Evolutionary conservation across 2,329 filamentous ascomycete species (phyloP).

Genomic region (Niveomyces coronatus): DNA sequence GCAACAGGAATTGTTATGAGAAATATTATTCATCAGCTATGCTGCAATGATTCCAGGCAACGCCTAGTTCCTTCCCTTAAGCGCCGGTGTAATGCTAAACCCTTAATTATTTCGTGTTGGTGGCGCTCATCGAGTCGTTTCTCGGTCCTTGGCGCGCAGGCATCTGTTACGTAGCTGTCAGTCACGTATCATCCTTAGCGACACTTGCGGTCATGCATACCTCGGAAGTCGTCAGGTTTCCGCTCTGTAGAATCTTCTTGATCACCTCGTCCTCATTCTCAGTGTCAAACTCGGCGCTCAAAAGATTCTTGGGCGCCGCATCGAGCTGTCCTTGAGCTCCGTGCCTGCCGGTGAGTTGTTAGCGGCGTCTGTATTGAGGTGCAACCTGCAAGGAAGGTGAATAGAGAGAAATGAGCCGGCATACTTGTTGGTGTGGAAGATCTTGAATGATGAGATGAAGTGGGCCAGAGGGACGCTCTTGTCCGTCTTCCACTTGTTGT

Average conservation of each 20-base stretch:
- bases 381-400: not conserved
- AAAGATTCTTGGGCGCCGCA: conserved; percentile 58
- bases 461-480: conserved; percentile 68
- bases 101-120: conserved; percentile 30
- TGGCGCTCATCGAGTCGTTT: conserved; percentile 40
- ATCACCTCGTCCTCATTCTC: conserved; percentile 70
- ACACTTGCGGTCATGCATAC: conserved; percentile 23
- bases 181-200: not conserved
- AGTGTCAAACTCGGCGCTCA: conserved; percentile 85
- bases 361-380: conserved; percentile 4
- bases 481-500: conserved; percentile 77
- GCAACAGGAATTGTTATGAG: too few relatives aligned
- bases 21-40: too few relatives aligned
- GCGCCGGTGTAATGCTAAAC: too few relatives aligned
- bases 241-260: conserved; percentile 69
- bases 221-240: conserved; percentile 52
- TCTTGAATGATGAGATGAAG: conserved; percentile 78
- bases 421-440: conserved; percentile 86
- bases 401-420: too few relatives aligned
- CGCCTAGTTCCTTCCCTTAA: too few relatives aligned
- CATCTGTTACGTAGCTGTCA: too few relatives aligned
- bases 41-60: too few relatives aligned
- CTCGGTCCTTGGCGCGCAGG: conserved; percentile 40
- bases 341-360: conserved; percentile 46
- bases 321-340: conserved; percentile 75